Conservation (phyloP, 768 basidiomycete genomes). For the Aureoboletus auriporus region DNA sequence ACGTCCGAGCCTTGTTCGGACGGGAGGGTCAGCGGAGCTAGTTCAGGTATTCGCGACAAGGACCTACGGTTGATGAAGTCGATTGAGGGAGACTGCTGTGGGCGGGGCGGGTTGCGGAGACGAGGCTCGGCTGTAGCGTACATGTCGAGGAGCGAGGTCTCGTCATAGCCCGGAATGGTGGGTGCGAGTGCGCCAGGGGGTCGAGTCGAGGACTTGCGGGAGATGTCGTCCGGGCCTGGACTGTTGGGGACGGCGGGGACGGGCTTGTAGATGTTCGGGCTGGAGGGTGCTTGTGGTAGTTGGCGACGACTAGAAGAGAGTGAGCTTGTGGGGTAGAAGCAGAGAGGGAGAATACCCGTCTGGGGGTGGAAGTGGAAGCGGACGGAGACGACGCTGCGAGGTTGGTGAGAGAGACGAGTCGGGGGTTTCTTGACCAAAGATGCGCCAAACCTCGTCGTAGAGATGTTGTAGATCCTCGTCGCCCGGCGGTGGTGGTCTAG, state of each 20-base stretch:
- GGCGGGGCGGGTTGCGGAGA: conserved; percentile 10
- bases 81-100: conserved; percentile 15
- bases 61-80: conserved; percentile 24
- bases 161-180: conserved; percentile 27
- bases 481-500: conserved; percentile 41
- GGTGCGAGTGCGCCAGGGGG: conserved; percentile 29
- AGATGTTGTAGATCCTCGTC: conserved; percentile 72
- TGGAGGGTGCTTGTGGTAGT: conserved; percentile 22
- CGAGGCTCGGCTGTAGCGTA: conserved; percentile 17
- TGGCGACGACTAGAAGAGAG: conserved; percentile 26
- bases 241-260: conserved; percentile 25
- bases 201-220: conserved; percentile 21
- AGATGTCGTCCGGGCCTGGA: conserved; percentile 15
- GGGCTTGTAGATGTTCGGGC: conserved; percentile 27
- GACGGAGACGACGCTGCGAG: conserved; percentile 26
- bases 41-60: not conserved
- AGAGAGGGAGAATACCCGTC: conserved; percentile 19
- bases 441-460: conserved; percentile 72
- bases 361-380: conserved; percentile 25
- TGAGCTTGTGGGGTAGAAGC: not conserved
- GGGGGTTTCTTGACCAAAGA: conserved; percentile 49
- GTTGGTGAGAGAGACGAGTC: conserved; percentile 28
- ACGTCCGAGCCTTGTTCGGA: conserved; percentile 15
- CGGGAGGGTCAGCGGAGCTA: conserved; percentile 2
- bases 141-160: conserved; percentile 19